A percentile compares a stretch with the other conserved stretches of the same genome.
Conservation (phyloP, 108 stramenopile species). For the Cyclotella baltica region DNA sequence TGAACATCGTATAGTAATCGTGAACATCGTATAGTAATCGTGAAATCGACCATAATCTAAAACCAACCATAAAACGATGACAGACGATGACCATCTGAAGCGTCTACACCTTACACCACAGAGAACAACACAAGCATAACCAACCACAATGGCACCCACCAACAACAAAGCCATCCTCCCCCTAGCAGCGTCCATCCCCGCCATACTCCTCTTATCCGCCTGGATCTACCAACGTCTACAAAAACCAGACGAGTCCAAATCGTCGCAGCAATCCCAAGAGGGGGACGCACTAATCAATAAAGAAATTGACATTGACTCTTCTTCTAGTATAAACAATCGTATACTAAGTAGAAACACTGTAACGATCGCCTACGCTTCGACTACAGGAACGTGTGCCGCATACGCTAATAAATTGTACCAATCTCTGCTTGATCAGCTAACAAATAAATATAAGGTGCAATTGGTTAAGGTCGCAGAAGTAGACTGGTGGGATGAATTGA, state of each 20-base stretch:
- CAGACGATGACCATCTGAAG: too few species aligned
- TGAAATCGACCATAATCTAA: too few species aligned
- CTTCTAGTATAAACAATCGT: neutral
- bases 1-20: too few species aligned
- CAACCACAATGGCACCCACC: too few species aligned
- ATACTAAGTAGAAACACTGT: conserved; percentile 50
- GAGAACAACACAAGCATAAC: too few species aligned
- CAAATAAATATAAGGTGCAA: conserved; percentile 3
- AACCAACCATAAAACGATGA: too few species aligned
- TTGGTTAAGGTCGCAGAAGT: conserved; percentile 15
- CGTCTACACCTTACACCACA: too few species aligned
- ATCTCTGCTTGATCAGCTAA: conserved; percentile 13
- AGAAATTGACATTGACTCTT: neutral
- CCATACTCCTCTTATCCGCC: neutral
- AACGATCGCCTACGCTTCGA: conserved; percentile 82
- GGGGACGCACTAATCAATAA: neutral
- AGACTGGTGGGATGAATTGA: conserved; percentile 94
- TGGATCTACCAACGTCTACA: neutral
- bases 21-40: too few species aligned
- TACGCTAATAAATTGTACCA: conserved; percentile 55
- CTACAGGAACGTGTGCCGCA: conserved; percentile 78
- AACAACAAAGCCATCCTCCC: neutral
- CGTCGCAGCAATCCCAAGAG: neutral
- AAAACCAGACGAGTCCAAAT: neutral
- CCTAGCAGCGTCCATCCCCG: neutral